Evolutionary conservation across 805 yeast genomes (phyloP), one percentile per base, ranked within the genome.

Genomic region (Metschnikowia cubensis): DNA sequence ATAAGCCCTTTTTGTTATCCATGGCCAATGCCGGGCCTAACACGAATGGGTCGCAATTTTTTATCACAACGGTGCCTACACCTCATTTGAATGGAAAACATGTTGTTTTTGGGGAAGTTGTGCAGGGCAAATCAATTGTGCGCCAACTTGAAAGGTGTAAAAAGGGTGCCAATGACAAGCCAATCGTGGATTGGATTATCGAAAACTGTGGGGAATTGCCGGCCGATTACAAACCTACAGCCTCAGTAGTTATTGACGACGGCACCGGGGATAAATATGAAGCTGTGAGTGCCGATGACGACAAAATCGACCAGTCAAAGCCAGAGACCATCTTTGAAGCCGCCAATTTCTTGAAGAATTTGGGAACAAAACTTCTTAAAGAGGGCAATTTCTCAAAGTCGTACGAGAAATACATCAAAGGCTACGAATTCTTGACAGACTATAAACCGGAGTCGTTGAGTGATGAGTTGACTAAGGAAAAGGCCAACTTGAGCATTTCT

Each of bases 21-120:
- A 92, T 92, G 97, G 97, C 97, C 70, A 92, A 92, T 70, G 95
- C 97, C 57, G 97, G 97, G 62, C 96, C 96, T 73, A 88, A 89
- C 84, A 89, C 97, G 76, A 92, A 92, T 77, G 97, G 97, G 51
- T 90, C 97, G 49, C 98, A 91, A 77, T 91, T 91, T 76, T 91
- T 92, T 82, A 86, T 89, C 76, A 89, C 97, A 71, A 89, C 96
- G 51, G 91, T 87, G 48, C 78, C 85, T 59, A 77, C 85, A 64
- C 86, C 94, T 53, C 88, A 94, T 92, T 81, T 91, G 71, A 95
- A 90, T 66, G 96, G 96, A 56, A 84, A 85, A 75, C 96, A 90
- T 80, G 96, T 89, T 66, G 97, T 94, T 2, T 94, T 94, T 66
- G 99, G 99, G 55, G 82, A 87, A 66, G 90, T 94, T 35, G 69